phyloP scores from a whole-genome alignment of 208 protist species.

The Acanthamoeba sp. region DNA sequence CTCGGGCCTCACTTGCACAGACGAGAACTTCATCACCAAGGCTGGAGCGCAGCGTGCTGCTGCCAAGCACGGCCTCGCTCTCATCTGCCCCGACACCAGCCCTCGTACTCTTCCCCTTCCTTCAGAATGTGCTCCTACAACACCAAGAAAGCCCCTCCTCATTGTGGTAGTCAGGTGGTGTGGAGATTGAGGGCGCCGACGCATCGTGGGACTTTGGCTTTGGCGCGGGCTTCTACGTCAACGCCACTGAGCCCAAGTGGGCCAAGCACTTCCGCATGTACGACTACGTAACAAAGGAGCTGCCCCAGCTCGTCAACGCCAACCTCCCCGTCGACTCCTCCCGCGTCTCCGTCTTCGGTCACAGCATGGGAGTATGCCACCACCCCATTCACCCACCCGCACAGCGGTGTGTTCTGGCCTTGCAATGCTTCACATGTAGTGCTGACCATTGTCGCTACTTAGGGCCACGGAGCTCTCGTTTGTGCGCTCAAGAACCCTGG shows the following conservation, averaged over 20 bases:
- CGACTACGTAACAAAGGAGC: slow-evolving; percentile 88
- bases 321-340: slow-evolving; percentile 77
- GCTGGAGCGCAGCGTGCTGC: slow-evolving; percentile 80
- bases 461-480: slow-evolving; percentile 90
- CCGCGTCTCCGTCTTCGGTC: slow-evolving; percentile 82
- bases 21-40: slow-evolving; percentile 91
- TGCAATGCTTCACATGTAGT: not conserved
- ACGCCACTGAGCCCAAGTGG: slow-evolving; percentile 88
- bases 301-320: slow-evolving; percentile 81
- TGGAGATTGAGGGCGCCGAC: slow-evolving; percentile 78
- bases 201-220: slow-evolving; percentile 88
- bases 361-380: slow-evolving; percentile 88
- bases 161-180: slow-evolving; percentile 72
- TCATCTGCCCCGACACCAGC: slow-evolving; percentile 86
- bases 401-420: not conserved
- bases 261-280: slow-evolving; percentile 90
- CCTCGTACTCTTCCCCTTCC: slow-evolving; percentile 77
- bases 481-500: slow-evolving; percentile 84
- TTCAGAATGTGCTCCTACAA: not conserved
- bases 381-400: no score
- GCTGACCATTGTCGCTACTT: not conserved
- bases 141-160: not conserved
- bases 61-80: slow-evolving; percentile 75
- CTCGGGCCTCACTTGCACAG: slow-evolving; percentile 90
- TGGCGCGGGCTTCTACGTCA: slow-evolving; percentile 90